These are phyloP conservation scores for Citrus reticulata DNA, from an alignment of 345 rosid genomes.

Conservation along the genomic window DNA sequence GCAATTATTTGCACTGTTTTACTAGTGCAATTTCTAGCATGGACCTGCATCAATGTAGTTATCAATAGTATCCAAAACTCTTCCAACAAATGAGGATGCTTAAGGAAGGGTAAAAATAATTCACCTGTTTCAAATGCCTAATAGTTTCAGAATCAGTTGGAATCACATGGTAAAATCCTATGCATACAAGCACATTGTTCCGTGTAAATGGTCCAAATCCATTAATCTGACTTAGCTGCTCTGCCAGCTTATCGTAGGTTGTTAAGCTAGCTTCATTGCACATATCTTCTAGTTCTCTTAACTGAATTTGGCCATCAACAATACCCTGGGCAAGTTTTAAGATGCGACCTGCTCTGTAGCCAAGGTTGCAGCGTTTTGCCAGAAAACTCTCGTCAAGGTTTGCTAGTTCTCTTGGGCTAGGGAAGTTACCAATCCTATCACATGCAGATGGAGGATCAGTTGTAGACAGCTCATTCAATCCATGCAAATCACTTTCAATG, in stretches of 20 bases:
- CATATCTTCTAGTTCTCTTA: conserved; percentile 33
- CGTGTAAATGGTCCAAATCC: conserved; percentile 57
- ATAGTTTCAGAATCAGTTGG: conserved; percentile 54
- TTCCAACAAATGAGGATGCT: background rate
- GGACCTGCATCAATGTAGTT: conserved; percentile 31
- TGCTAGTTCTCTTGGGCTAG: conserved; percentile 45
- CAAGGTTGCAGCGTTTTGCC: conserved; percentile 43
- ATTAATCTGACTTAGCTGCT: conserved; percentile 30
- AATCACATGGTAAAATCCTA: conserved; percentile 51
- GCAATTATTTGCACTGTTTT: conserved; percentile 28
- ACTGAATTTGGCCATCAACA: conserved; percentile 38
- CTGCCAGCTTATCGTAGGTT: conserved; percentile 24
- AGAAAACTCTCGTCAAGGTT: conserved; percentile 39
- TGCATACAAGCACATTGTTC: conserved; percentile 51
- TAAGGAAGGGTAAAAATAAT: background rate
- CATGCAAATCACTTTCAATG: background rate
- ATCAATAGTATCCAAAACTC: background rate
- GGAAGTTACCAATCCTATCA: conserved; percentile 34
- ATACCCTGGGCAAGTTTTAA: conserved; percentile 40
- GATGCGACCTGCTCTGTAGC: conserved; percentile 46
- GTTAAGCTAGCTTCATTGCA: conserved; percentile 18
- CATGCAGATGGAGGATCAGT: background rate
- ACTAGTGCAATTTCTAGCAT: conserved; percentile 25
- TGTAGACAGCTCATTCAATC: too few relatives aligned
- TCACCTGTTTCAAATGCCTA: conserved; percentile 48